Evolutionary conservation across 2,329 filamentous ascomycete species (phyloP), one percentile per base, ranked within the genome.

Genomic region (Sphaerulina populicola): DNA sequence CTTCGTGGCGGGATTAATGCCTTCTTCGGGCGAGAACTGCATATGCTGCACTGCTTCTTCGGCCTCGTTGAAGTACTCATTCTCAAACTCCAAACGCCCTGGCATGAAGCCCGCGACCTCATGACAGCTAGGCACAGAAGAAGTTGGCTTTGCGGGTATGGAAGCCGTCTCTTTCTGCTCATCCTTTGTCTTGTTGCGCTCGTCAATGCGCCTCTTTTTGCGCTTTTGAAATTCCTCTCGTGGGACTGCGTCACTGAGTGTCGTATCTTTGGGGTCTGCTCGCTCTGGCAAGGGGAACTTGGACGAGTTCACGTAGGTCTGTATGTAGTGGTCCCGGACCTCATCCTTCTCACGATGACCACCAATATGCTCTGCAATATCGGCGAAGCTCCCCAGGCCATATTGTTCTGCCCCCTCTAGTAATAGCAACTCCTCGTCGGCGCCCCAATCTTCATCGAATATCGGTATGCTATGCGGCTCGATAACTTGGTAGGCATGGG

Each of bases 91-190:
- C 58, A 98, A 71, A 37, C 93, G 88, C 40, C 93, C 93, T 2
- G 93, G 93, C 93, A 98, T 98, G 68, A 94, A 98, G 2, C 93
- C 93, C 69, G 96, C 89, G 35, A 98, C 93, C 70, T 98, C 93
- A 73, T 98, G 93, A 68, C 93, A 98, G 31, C 89, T 85, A 0
- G 93, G 93, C 2, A 96, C 89, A 73, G 87, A 94, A 7, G 90
- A 90, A 0, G 91, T 97, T 0, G 93, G 93, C 66, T 97, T 97
- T 61, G 91, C 90, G 5, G 62, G 60, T 70, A 96, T 95, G 1
- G 91, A 88, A 21, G 88, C 86, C 35, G 89, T 78, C 0, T 88
- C 84, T 0, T 88, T 82, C 7, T 88, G 86, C 55, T 85, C 86
- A 69, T 93, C 94, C 38, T 87, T 85, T 1, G 82, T 84, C 57